Conservation (phyloP, 345 rosid genomes). For the Corymbia maculata region DNA sequence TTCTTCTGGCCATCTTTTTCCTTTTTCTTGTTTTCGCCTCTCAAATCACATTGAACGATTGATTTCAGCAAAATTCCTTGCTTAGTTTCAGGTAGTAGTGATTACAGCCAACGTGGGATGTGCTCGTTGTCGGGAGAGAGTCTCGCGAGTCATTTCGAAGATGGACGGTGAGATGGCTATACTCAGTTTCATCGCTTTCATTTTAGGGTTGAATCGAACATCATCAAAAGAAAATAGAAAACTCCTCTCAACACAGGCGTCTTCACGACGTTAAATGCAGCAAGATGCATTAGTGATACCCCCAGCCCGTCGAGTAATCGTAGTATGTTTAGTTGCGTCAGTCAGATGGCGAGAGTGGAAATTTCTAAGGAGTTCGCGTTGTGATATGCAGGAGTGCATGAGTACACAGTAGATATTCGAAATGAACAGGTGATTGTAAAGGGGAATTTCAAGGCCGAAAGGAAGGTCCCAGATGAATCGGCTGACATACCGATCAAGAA, state of each 20-base stretch:
- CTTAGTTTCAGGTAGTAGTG: slow-evolving; percentile 35
- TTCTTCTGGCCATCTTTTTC: neutral
- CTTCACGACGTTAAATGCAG: neutral
- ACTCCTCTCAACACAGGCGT: neutral
- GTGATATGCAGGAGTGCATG: slow-evolving; percentile 24
- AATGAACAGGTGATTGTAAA: slow-evolving; percentile 27
- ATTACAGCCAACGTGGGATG: slow-evolving; percentile 43
- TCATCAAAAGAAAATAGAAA: neutral
- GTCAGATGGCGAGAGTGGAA: neutral
- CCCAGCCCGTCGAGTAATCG: neutral
- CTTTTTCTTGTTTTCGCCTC: neutral
- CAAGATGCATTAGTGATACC: neutral
- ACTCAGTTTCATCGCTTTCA: neutral
- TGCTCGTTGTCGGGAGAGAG: slow-evolving; percentile 18
- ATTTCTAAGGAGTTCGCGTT: neutral
- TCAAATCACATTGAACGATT: neutral
- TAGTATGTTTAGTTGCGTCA: too few species aligned
- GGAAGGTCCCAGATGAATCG: neutral
- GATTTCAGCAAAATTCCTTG: neutral
- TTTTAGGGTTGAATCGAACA: neutral
- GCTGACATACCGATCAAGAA: neutral
- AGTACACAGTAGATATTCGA: slow-evolving; percentile 29
- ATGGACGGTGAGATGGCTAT: slow-evolving; percentile 20
- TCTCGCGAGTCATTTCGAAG: slow-evolving; percentile 19
- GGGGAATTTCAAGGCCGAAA: slow-evolving; percentile 14